Evolutionary conservation across 768 basidiomycete species (phyloP), one percentile per base, ranked within the genome.

Genomic region (Fistulinella prunicolor): DNA sequence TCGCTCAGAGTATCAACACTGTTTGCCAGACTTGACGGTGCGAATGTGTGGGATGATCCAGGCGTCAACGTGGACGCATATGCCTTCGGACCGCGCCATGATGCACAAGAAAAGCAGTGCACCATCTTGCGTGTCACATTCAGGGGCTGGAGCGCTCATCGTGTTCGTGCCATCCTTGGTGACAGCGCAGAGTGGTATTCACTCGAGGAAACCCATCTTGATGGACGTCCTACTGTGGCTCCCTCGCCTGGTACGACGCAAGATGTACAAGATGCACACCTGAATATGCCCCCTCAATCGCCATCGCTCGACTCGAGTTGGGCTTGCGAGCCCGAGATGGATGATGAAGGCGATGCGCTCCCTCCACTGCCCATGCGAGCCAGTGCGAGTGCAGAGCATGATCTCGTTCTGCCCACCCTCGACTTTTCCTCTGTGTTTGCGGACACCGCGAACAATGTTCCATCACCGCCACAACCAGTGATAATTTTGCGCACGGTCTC

Each of bases 151-250:
- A 76, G 79, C 4, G 78, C 78, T 54, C 69, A 71, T 10, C 78
- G 80, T 39, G 86, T 91, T 8, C 72, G 84, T 36, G 66, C 76
- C 39, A 74, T 89, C 17, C 74, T 90, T 12, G 89, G 89, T 12
- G 81, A 86, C 60, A 81, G 79, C 24, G 80, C 83, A 16, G 78
- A 83, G 0, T 92, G 89, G 89, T 91, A 87, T 67, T 72, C 75
- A 0, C 64, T 91, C 16, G 81, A 88, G 59, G 87, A 89, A 57
- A 64, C 67, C 1, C 58, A 26, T 56, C 50, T n/a, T 34, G 42
- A 61, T 14, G 53, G 24, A 10, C 47, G 13, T 19, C 48, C 62
- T 12, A 38, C 49, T 5, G 22, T 36, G 7, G 22, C 41, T 12
- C 44, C 50, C 14, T 17, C 8, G 2, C 32, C 40, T 3, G 53